A percentile compares a stretch with the other conserved stretches of the same genome.
Conservation (phyloP, 257 asterid species). For the Solanum boliviense region DNA sequence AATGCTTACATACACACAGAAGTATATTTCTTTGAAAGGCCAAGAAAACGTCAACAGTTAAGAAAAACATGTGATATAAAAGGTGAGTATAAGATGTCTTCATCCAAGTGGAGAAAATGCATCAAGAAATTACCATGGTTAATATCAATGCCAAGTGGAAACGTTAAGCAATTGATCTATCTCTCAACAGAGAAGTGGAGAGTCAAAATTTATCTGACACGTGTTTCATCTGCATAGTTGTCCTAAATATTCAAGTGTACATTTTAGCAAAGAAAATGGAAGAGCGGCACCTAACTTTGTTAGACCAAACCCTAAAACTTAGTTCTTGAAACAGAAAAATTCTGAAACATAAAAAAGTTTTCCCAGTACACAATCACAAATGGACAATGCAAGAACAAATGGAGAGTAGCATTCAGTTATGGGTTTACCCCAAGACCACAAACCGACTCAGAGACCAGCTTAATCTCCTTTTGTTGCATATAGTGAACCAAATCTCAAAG, state of each 20-base stretch:
- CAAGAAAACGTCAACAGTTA: neutral
- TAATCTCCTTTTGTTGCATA: neutral
- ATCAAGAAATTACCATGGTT: neutral
- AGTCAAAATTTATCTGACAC: neutral
- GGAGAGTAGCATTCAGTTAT: neutral
- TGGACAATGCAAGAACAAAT: neutral
- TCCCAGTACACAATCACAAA: neutral
- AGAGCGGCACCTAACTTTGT: neutral
- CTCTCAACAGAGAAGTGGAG: neutral
- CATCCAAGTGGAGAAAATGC: neutral
- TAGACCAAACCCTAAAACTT: neutral
- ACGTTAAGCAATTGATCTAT: neutral
- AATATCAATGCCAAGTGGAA: neutral
- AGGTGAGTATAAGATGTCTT: neutral
- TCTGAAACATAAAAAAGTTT: neutral
- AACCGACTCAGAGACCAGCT: neutral
- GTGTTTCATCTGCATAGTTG: neutral
- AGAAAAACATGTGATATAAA: neutral
- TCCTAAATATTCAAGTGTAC: neutral
- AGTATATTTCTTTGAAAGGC: neutral
- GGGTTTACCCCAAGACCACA: neutral
- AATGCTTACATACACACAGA: neutral
- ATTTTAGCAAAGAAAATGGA: neutral
- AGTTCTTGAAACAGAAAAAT: neutral
- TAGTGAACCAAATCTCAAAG: neutral